Evolutionary conservation across 108 stramenopile genomes (phyloP).

Genomic region (Cyclotella cryptica): DNA sequence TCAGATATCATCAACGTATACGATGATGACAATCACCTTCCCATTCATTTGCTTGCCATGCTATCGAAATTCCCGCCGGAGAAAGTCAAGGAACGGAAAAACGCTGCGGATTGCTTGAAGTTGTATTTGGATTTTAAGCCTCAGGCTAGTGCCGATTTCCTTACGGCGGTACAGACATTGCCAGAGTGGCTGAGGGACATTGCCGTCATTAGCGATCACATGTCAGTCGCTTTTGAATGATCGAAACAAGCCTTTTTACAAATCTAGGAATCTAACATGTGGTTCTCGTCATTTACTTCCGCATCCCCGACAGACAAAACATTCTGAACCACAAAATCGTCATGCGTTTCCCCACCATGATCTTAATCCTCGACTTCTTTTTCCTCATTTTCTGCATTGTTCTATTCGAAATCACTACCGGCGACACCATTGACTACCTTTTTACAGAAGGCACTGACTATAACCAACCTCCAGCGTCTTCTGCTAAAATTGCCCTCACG

Average conservation of each 20-base stretch:
- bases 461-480: not conserved
- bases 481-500: constrained; percentile 19
- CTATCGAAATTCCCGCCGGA: constrained; percentile 39
- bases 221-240: constrained; percentile 44
- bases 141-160: constrained; percentile 70
- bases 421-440: constrained; percentile 62
- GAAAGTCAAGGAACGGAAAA: constrained; percentile 43
- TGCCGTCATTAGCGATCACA: constrained; percentile 79
- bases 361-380: constrained; percentile 78
- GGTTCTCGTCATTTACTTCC: not conserved
- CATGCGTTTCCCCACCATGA: constrained; percentile 79
- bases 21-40: constrained; percentile 78
- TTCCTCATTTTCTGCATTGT: constrained; percentile 74
- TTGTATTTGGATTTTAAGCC: constrained; percentile 76
- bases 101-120: constrained; percentile 71
- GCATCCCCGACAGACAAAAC: not conserved
- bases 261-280: not conserved
- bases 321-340: constrained; percentile 85
- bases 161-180: constrained; percentile 79
- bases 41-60: constrained; percentile 75
- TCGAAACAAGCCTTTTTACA: too few relatives aligned
- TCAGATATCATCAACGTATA: constrained; percentile 64
- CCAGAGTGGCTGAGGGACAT: constrained; percentile 86
- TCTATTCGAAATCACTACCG: constrained; percentile 74
- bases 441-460: constrained; percentile 26